phyloP scores from a whole-genome alignment of 2,329 filamentous ascomycete genomes.

The Verticillium klebahnii region DNA sequence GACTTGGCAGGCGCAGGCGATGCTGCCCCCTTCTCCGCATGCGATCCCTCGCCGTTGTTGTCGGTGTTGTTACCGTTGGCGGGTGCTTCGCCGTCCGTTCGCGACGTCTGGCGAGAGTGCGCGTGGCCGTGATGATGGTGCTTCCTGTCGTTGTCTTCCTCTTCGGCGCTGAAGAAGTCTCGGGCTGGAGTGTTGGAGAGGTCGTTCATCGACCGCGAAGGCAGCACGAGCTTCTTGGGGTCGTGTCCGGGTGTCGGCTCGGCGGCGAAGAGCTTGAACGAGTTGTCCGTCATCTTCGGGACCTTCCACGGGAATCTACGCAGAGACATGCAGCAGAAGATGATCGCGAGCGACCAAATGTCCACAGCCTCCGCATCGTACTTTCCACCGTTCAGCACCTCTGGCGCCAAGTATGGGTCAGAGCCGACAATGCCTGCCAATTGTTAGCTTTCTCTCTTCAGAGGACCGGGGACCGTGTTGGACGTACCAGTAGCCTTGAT shows the following conservation, averaged over 20 bases:
- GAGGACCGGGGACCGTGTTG: no score
- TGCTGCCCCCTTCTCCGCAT: not conserved
- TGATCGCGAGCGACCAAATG: conserved; percentile 97
- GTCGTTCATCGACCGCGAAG: conserved; percentile 40
- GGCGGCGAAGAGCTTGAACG: conserved; percentile 87
- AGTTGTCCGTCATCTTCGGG: conserved; percentile 86
- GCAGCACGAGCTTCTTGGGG: conserved; percentile 46
- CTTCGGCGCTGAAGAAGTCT: conserved; percentile 31
- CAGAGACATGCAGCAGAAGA: conserved; percentile 98
- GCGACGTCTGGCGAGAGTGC: conserved; percentile 10
- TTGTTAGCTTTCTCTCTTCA: conserved; percentile 1
- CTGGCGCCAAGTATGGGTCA: conserved; percentile 92
- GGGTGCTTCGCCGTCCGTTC: conserved; percentile 1
- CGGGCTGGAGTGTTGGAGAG: conserved; percentile 32
- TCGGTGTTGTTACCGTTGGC: not conserved
- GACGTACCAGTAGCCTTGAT: conserved; percentile 73
- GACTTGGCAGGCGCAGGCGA: conserved; percentile 45
- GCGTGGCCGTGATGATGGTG: conserved; percentile 12
- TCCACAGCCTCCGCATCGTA: conserved; percentile 94
- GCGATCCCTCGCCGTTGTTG: conserved; percentile 4
- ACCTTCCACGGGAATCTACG: conserved; percentile 97
- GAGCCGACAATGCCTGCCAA: conserved; percentile 65
- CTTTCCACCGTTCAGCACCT: conserved; percentile 89
- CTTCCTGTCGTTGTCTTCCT: conserved; percentile 21
- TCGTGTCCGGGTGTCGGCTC: conserved; percentile 73